Base-by-base conservation (phyloP, 768 basidiomycete genomes). In the Agrocybe praecox region DNA sequence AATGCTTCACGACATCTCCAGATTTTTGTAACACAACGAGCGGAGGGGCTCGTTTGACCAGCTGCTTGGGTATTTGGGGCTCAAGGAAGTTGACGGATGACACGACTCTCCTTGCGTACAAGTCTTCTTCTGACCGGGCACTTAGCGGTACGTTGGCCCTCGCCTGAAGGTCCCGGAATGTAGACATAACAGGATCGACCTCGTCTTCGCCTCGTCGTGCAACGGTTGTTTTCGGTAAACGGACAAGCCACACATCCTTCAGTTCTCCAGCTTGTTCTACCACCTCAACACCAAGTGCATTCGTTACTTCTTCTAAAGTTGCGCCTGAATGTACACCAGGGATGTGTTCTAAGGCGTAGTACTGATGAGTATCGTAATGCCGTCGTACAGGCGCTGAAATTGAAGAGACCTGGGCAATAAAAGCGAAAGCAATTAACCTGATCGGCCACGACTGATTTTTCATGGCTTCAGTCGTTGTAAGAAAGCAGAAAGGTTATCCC, bases 221-320 rank as follows among this genome's bases (percentile, higher is more conserved):
- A 53, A 67, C 69, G 19, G 63, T 59, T 17, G 75, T 62, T 66
- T 85, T 81, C 56, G 75, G 67, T 29, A 78, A 71, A 15, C 94
- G 83, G 24, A 96, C 86, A 14, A 99, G 80, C 90, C 92, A 99
- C 69, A 89, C 80, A 59, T 90, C 79, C 21, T 74, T 66, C 6
- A 98, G 80, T 67, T 94, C 89, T 42, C 96, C 95, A 26, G 87
- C 88, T 63, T 83, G 89, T 67, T 95, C 92, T 55, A 98, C 88
- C 45, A 96, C 77, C 71, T 97, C 89, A 9, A 93, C 87, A 12
- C 88, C 88, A 9, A 98, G 80, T 1, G 75, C 71, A 6, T 65
- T 36, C 7, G 86, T 80, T 56, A 88, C 77, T 56, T 90, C 85
- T 42, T 74, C 71, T 55, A 90, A 78, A 54, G 83, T 77, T 56